Evolutionary conservation across 2,329 filamentous ascomycete genomes (phyloP).

Genomic region (Diaporthe humulicola): DNA sequence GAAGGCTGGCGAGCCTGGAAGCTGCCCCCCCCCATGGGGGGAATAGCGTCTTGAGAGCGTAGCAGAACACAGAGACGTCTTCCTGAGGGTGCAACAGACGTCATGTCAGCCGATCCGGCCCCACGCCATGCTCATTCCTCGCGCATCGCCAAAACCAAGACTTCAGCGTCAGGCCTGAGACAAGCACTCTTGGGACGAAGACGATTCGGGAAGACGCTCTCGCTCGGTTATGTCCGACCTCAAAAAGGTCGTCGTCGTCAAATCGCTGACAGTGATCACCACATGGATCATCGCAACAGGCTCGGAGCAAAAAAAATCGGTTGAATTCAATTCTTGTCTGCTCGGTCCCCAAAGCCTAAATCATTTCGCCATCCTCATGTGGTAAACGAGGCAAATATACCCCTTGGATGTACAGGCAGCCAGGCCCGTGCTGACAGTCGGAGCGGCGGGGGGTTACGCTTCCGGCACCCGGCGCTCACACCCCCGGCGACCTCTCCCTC

Average conservation of each 20-base stretch:
- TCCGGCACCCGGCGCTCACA: neutral
- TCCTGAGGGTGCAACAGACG: neutral
- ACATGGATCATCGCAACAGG: conserved; percentile 18
- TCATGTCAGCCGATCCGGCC: conserved; percentile 19
- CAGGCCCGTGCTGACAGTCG: conserved; percentile 1
- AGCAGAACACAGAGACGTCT: neutral
- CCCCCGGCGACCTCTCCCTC: neutral
- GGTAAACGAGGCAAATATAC: neutral
- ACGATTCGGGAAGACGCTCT: conserved; percentile 8
- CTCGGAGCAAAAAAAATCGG: neutral
- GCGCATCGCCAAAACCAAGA: conserved; percentile 16
- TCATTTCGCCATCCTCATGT: neutral
- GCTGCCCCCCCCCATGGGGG: neutral
- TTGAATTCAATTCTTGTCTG: conserved; percentile 18
- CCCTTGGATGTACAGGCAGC: neutral
- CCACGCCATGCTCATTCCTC: neutral
- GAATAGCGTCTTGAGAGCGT: neutral
- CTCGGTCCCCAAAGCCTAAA: neutral
- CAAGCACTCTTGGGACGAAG: conserved; percentile 25
- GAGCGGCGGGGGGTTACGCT: neutral
- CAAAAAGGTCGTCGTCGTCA: neutral
- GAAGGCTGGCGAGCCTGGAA: neutral
- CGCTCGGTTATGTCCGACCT: conserved; percentile 26
- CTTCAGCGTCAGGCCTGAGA: conserved; percentile 20
- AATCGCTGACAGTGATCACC: conserved; percentile 2